Percentiles rank a stretch among this genome's conserved stretches.
These are phyloP conservation scores for Plasmodium malariae DNA, from an alignment of 169 alveolate species.

Conservation along the genomic window DNA sequence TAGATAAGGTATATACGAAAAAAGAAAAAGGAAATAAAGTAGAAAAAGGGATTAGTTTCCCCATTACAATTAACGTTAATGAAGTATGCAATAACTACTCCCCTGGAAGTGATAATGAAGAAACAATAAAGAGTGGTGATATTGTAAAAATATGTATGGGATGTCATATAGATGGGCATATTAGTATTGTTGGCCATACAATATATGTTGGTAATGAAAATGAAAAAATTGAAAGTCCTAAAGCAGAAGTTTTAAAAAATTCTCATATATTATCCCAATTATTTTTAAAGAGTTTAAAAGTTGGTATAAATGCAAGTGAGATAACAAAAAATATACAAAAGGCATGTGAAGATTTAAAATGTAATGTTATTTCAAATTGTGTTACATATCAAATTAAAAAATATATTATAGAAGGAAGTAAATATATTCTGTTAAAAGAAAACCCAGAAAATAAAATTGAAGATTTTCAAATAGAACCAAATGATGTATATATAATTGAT, in stretches of 20 bases:
- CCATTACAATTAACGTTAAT: conserved; percentile 96
- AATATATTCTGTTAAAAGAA: conserved; percentile 85
- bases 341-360: conserved; percentile 92
- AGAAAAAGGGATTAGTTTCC: conserved; percentile 97
- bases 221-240: conserved; percentile 76
- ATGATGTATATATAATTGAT: conserved; percentile 95
- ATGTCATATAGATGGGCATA: conserved; percentile 95
- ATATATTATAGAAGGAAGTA: conserved; percentile 96
- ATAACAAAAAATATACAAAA: conserved; percentile 92
- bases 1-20: conserved; percentile 64
- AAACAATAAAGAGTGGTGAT: conserved; percentile 91
- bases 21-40: conserved; percentile 88
- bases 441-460: conserved; percentile 94
- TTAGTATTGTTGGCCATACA: conserved; percentile 93
- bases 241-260: conserved; percentile 88
- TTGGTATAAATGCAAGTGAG: conserved; percentile 93
- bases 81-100: conserved; percentile 95
- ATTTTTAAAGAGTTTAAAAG: conserved; percentile 91
- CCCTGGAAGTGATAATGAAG: conserved; percentile 89
- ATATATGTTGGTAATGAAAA: conserved; percentile 78
- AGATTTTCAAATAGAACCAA: conserved; percentile 93
- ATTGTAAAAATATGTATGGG: conserved; percentile 93
- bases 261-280: conserved; percentile 95
- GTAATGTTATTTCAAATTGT: conserved; percentile 93
- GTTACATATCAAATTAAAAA: conserved; percentile 95